Conservation (phyloP, 108 stramenopile genomes). For the Pseudonitzschia multiseries region DNA sequence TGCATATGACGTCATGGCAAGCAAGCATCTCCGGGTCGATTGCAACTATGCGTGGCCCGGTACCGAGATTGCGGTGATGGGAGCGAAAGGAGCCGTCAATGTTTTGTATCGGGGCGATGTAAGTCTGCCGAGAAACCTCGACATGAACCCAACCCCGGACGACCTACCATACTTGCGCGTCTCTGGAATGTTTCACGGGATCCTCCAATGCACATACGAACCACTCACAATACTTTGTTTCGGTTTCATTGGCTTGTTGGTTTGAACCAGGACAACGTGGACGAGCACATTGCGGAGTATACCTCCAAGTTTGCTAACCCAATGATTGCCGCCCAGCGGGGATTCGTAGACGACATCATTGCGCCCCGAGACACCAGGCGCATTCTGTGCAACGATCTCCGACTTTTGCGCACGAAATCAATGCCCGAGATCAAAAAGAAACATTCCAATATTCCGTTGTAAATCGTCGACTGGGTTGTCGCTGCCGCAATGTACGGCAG, state of each 20-base stretch:
- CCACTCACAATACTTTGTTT: no score
- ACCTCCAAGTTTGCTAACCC: slow-evolving; percentile 92
- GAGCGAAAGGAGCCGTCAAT: slow-evolving; percentile 99
- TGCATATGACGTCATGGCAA: slow-evolving; percentile 99
- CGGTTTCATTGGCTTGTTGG: neutral
- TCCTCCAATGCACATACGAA: no score
- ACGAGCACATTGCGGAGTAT: slow-evolving; percentile 91
- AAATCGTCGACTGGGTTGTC: neutral
- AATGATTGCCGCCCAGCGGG: slow-evolving; percentile 93
- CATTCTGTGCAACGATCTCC: slow-evolving; percentile 92
- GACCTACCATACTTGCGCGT: no score
- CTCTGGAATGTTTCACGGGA: no score
- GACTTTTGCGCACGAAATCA: slow-evolving; percentile 86
- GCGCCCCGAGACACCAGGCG: slow-evolving; percentile 90
- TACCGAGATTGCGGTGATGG: slow-evolving; percentile 98
- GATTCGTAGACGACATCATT: slow-evolving; percentile 96
- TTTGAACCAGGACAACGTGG: slow-evolving; percentile 41
- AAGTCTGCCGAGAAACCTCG: slow-evolving; percentile 13
- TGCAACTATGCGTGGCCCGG: slow-evolving; percentile 98
- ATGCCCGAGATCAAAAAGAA: slow-evolving; percentile 79
- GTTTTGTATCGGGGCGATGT: slow-evolving; percentile 97
- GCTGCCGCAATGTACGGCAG: neutral
- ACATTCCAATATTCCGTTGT: slow-evolving; percentile 97
- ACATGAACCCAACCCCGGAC: no score
- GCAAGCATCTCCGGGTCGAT: slow-evolving; percentile 97